These are phyloP conservation scores for Jatropha curcas DNA, from an alignment of 345 rosid species.

Conservation along the genomic window DNA sequence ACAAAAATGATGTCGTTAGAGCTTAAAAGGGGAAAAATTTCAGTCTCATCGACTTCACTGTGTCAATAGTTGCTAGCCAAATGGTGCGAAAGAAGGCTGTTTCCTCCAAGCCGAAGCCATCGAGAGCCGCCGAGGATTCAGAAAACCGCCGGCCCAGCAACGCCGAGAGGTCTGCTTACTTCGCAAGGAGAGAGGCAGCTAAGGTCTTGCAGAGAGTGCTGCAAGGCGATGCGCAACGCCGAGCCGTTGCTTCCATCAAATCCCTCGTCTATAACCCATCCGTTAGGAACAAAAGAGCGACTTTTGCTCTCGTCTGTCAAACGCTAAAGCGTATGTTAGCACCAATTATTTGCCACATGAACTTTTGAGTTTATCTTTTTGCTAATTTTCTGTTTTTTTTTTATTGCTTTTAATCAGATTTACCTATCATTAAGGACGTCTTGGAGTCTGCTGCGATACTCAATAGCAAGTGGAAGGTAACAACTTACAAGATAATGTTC, in stretches of 20 bases:
- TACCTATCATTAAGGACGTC: conserved; percentile 64
- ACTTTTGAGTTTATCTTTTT: neutral
- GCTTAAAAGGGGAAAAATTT: no score
- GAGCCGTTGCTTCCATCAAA: conserved; percentile 76
- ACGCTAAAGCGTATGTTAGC: conserved; percentile 70
- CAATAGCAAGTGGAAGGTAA: conserved; percentile 82
- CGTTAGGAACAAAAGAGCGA: conserved; percentile 76
- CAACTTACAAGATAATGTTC: neutral
- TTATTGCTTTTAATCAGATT: conserved; percentile 45
- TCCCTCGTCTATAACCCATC: conserved; percentile 80
- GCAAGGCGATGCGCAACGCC: conserved; percentile 76
- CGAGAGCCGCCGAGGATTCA: conserved; percentile 2
- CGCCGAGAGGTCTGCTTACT: conserved; percentile 49
- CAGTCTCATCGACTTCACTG: neutral
- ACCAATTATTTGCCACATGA: neutral
- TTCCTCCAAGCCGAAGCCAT: conserved; percentile 1
- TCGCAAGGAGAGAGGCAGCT: conserved; percentile 87
- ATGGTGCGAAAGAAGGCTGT: conserved; percentile 15
- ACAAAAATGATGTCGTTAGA: neutral
- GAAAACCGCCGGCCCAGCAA: conserved; percentile 15
- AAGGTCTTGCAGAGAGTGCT: conserved; percentile 65
- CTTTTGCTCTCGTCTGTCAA: conserved; percentile 90
- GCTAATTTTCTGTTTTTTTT: neutral
- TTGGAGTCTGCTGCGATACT: conserved; percentile 55
- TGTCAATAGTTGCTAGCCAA: no score